A percentile compares a stretch with the other conserved stretches of the same genome.
phyloP scores from a whole-genome alignment of 495 filamentous ascomycete genomes.

The Aspergillus sclerotiicarbonarius region DNA sequence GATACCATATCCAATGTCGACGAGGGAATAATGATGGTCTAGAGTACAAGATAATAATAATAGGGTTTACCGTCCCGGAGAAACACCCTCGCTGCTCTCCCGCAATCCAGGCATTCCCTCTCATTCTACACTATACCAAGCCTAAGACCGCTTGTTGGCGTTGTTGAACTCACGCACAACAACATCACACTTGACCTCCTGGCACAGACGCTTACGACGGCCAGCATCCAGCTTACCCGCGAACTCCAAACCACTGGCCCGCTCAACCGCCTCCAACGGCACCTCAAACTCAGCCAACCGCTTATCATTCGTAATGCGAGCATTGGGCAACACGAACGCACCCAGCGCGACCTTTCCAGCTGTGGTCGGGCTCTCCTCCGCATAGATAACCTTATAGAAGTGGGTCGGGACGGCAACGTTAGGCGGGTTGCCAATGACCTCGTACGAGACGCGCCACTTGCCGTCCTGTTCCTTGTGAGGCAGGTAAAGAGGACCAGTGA shows the following conservation, averaged over 20 bases:
- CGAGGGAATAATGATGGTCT: conserved; percentile 6
- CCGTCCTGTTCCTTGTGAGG: conserved; percentile 79
- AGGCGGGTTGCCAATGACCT: conserved; percentile 93
- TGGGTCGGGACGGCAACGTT: conserved; percentile 96
- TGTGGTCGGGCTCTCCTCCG: conserved; percentile 69
- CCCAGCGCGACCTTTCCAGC: conserved; percentile 79
- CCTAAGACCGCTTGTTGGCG: conserved; percentile 29
- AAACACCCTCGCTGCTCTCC: too few species aligned
- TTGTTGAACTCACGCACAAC: conserved; percentile 74
- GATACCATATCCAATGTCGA: not conserved
- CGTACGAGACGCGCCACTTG: conserved; percentile 93
- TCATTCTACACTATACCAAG: not conserved
- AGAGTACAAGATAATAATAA: not conserved
- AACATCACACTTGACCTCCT: conserved; percentile 77
- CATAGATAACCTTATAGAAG: conserved; percentile 98
- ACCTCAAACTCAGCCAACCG: conserved; percentile 88
- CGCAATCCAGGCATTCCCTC: too few species aligned
- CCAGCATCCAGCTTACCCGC: conserved; percentile 68
- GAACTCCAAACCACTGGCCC: conserved; percentile 90
- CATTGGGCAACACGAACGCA: conserved; percentile 95
- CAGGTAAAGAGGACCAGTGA: conserved; percentile 92
- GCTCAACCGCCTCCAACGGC: conserved; percentile 85
- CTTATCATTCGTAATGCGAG: conserved; percentile 81
- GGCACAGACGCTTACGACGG: conserved; percentile 77
- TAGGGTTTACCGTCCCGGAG: too few species aligned